A percentile compares a stretch with the other conserved stretches of the same genome.
phyloP scores from a whole-genome alignment of 2,329 filamentous ascomycete genomes.

The Stachybotrys echinatus region DNA sequence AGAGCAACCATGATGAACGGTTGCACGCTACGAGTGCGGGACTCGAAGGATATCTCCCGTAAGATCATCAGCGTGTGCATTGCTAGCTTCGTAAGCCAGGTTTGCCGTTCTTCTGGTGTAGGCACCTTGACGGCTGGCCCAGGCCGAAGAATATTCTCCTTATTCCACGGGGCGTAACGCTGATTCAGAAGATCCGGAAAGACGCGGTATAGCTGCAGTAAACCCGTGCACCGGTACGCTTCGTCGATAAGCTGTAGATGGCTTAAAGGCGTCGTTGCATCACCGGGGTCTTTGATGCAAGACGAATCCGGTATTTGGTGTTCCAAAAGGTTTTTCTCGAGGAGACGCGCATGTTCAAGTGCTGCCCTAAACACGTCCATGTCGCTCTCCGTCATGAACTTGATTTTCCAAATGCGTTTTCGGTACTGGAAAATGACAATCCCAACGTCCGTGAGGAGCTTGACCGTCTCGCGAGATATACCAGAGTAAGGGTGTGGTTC shows the following conservation, averaged over 20 bases:
- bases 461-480: constrained; percentile 9
- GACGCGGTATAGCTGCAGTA: constrained; percentile 14
- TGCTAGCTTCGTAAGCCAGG: constrained; percentile 11
- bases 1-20: constrained; percentile 9
- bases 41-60: constrained; percentile 16
- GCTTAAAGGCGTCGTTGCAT: constrained; percentile 8
- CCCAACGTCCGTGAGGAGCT: constrained; percentile 9
- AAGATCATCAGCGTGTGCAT: constrained; percentile 10
- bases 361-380: constrained; percentile 9
- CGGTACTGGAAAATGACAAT: constrained; percentile 12
- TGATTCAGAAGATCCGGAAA: constrained; percentile 14
- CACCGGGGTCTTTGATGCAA: constrained; percentile 8
- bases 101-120: constrained; percentile 5
- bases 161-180: constrained; percentile 10
- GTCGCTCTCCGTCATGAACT: constrained; percentile 12
- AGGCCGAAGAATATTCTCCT: constrained; percentile 3
- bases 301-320: constrained; percentile 6
- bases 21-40: constrained; percentile 6
- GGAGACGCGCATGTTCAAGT: constrained; percentile 8
- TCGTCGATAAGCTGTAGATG: constrained; percentile 13
- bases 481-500: constrained; percentile 13
- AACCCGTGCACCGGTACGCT: constrained; percentile 10
- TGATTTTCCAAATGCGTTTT: constrained; percentile 8
- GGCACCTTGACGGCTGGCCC: constrained; percentile 3
- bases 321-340: constrained; percentile 8